Conservation (phyloP, 2,329 filamentous ascomycete species). For the Corynespora cassiicola region DNA sequence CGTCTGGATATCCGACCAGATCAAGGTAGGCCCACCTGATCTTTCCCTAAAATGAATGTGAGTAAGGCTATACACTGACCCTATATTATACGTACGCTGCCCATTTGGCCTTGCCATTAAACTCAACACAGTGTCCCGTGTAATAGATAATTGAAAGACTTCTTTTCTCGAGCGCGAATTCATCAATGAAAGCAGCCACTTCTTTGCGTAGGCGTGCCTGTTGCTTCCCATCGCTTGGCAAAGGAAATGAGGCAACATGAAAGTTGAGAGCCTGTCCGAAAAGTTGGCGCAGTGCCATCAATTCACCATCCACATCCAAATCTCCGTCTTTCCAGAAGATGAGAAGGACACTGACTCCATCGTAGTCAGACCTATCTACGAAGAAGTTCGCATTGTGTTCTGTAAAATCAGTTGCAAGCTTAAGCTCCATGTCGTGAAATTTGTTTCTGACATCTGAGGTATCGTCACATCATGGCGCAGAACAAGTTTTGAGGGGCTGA, state of each 20-base stretch:
- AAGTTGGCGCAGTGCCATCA: not conserved
- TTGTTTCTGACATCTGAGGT: too few relatives aligned
- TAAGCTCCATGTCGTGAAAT: too few relatives aligned
- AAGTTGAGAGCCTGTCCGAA: not conserved
- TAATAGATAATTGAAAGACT: not conserved
- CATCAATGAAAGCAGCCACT: not conserved
- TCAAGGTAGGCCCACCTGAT: not conserved
- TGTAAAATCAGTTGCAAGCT: too few relatives aligned
- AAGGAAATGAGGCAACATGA: not conserved
- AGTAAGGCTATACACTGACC: too few relatives aligned
- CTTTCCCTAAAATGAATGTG: too few relatives aligned
- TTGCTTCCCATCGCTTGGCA: not conserved
- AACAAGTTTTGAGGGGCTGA: too few relatives aligned
- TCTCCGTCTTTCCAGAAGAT: constrained; percentile 1
- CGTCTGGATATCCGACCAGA: not conserved
- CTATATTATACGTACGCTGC: not conserved
- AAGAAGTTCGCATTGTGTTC: too few relatives aligned
- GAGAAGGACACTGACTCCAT: not conserved
- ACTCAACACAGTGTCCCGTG: not conserved
- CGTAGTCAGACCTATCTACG: not conserved
- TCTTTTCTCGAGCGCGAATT: not conserved
- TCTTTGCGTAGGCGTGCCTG: not conserved
- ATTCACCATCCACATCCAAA: not conserved
- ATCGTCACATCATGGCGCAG: too few relatives aligned
- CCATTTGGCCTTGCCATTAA: not conserved